A percentile compares a stretch with the other conserved stretches of the same genome.
Conservation (phyloP, 139 green algal genomes). For the Tetraselmis striata region DNA sequence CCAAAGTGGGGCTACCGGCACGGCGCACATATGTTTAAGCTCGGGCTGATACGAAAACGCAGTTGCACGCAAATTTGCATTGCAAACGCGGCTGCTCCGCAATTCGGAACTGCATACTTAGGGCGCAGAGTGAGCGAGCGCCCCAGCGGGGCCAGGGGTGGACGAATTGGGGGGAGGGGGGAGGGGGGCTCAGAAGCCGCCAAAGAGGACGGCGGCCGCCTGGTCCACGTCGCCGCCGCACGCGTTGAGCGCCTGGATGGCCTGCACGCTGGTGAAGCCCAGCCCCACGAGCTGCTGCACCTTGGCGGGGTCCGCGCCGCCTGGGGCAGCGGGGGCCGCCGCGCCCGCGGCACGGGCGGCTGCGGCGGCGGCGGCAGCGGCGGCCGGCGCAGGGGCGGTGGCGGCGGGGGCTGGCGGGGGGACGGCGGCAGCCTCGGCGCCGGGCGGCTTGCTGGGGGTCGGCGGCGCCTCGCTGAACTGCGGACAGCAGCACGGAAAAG, state of each 20-base stretch:
- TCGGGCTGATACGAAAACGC: too few species aligned
- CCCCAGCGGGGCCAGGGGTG: too few species aligned
- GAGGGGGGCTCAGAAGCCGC: not conserved
- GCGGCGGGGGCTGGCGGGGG: slow-evolving; percentile 5
- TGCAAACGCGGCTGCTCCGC: too few species aligned
- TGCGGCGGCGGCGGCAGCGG: slow-evolving; percentile 6
- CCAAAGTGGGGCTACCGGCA: too few species aligned
- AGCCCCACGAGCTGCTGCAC: slow-evolving; percentile 52
- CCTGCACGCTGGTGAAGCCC: slow-evolving; percentile 46
- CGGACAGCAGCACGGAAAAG: not conserved
- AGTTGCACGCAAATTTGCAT: too few species aligned
- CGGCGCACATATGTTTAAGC: too few species aligned
- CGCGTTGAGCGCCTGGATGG: slow-evolving; percentile 47
- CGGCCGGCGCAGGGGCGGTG: slow-evolving; percentile 7
- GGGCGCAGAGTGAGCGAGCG: too few species aligned
- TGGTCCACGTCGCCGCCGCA: slow-evolving; percentile 59
- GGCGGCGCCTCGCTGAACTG: not conserved
- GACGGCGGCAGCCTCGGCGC: slow-evolving; percentile 7
- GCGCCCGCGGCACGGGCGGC: not conserved
- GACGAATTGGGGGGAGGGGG: too few species aligned
- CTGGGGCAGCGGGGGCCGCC: not conserved
- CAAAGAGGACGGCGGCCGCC: slow-evolving; percentile 65
- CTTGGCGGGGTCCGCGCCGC: slow-evolving; percentile 28
- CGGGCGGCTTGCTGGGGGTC: slow-evolving; percentile 2
- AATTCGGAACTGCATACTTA: too few species aligned